Base-by-base conservation (phyloP, 2,329 filamentous ascomycete species). In the Tolypocladium paradoxum region DNA sequence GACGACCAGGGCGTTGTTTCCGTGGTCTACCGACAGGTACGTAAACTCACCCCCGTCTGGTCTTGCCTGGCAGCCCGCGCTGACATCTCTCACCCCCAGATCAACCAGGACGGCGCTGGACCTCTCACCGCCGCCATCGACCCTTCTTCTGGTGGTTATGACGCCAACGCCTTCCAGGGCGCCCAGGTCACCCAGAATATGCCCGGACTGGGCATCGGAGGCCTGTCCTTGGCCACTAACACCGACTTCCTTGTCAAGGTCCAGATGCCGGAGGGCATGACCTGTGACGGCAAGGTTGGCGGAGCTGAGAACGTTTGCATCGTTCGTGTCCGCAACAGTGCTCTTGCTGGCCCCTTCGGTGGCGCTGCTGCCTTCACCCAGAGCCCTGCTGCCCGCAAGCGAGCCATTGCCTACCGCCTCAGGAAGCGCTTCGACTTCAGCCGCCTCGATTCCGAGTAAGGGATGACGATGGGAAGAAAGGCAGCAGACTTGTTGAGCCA, bases 31-130 rank as follows among this genome's bases (percentile, higher is more conserved):
- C 82, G 83, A 66, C 67, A 69, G 64, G 67, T 65, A 55, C 43
- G 59, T 54, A 20, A 33, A 31, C n/a, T 37, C 12, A 27, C 27
- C 0, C 64, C 64, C 18, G 2, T 9, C 20, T 18, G 6, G 7
- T n/a, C 22, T 46, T 18, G 18, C 37, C n/a, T 5, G 22, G 35
- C 22, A 18, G 27, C 22, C 40, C 6, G 2, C 16, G 35, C 48
- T 50, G 35, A 54, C 38, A 49, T 29, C n/a, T 50, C n/a, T 4
- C n/a, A 2, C 36, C 18, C 18, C 18, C 79, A 87, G 71, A 79
- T 87, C 71, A 87, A 87, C 76, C 83, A 86, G 67, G 83, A 87
- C 61, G 83, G 83, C 24, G 84, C 83, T 0, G 84, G 83, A 1
- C 82, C 82, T 1, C 69, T 87, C 50, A 76, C 72, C 31, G 83